Evolutionary conservation across 257 asterid species (phyloP), one percentile per base, ranked within the genome.

Genomic region (Jacaranda mimosifolia): DNA sequence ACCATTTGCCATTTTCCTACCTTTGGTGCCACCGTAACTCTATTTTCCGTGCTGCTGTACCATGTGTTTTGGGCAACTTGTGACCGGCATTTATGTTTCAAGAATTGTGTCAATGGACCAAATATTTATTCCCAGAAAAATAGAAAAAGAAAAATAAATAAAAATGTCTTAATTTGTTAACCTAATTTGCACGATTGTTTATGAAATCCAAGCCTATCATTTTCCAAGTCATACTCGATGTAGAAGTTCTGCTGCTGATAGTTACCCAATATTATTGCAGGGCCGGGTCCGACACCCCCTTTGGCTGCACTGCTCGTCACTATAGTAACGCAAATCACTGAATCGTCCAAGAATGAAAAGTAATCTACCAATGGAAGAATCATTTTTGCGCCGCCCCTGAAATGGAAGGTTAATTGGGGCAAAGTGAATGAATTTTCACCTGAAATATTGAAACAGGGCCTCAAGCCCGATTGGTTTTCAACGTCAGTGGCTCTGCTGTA

Each of bases 191-290:
- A 89, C 35, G 69, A 6, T 26, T 85, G 82, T 62, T 77, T 77
- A 60, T 74, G 39, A 63, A 90, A 81, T 15, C 95, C 92, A 65
- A 90, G 85, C 86, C 92, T 83, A 75, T 76, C 75, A 0, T 88
- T 86, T 56, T 84, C 89, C 85, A 90, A 82, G 80, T 90, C 96
- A 74, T 85, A 90, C 85, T 90, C 91, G 40, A 90, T 8, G 70
- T 86, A 86, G 43, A 86, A 72, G 77, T 90, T 79, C 83, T 86
- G 96, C 83, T 88, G 91, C 87, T 88, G 93, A 81, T 88, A 88
- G 70, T 86, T 90, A 0, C 96, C 93, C 74, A 88, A 38, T 2
- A 86, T 80, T 1, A 90, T 86, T 0, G 91, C 82, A 14, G 81
- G 92, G 81, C 81, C 91, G 79, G 64, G 56, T 79, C 85, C 77